A percentile compares a stretch with the other conserved stretches of the same genome.
These are phyloP conservation scores for Paramyrothecium roridum DNA, from an alignment of 2,329 filamentous ascomycete species.

Conservation along the genomic window DNA sequence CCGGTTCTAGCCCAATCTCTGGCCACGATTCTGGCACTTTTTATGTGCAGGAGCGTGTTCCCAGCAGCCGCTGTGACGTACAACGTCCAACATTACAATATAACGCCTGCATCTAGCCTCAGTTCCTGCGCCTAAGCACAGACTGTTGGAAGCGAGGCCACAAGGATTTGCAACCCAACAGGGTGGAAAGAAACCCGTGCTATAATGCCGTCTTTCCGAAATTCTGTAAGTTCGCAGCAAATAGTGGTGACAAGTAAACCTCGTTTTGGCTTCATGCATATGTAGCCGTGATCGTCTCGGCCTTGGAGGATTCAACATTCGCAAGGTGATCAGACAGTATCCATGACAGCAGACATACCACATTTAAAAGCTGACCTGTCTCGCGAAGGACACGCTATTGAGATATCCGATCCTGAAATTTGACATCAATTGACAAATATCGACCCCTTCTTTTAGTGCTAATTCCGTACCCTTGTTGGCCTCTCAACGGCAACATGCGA, in stretches of 20 bases:
- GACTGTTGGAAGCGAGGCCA: background rate
- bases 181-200: background rate
- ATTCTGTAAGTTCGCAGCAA: background rate
- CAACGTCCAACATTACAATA: background rate
- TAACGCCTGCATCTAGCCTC: background rate
- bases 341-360: too few relatives aligned
- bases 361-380: background rate
- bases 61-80: background rate
- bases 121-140: background rate
- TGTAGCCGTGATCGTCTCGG: background rate
- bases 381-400: background rate
- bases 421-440: too few relatives aligned
- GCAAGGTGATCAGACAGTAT: too few relatives aligned
- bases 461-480: background rate
- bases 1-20: background rate
- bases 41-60: background rate
- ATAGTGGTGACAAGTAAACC: too few relatives aligned
- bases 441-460: too few relatives aligned
- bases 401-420: too few relatives aligned
- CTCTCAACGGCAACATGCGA: background rate
- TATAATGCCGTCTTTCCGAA: background rate
- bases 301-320: too few relatives aligned
- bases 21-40: background rate
- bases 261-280: too few relatives aligned
- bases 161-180: background rate